These are phyloP conservation scores for Diplodia seriata DNA, from an alignment of 2,329 filamentous ascomycete genomes.

Conservation along the genomic window DNA sequence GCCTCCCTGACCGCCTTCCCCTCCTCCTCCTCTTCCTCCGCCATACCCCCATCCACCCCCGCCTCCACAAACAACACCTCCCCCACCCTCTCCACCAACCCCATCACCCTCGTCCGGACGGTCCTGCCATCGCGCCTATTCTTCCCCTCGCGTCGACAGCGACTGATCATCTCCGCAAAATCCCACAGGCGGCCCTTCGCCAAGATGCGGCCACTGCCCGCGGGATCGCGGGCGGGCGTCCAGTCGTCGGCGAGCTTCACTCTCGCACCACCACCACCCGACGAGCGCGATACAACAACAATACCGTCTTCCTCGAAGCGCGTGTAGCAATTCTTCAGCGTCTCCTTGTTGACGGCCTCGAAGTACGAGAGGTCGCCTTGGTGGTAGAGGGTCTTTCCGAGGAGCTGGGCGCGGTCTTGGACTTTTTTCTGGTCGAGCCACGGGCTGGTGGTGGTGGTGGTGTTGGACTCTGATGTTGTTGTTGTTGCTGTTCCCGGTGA, in stretches of 20 bases:
- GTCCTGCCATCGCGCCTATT: conserved; percentile 93
- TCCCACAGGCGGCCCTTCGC: conserved; percentile 84
- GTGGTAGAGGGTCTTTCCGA: conserved; percentile 96
- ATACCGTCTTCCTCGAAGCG: conserved; percentile 93
- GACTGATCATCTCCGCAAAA: conserved; percentile 87
- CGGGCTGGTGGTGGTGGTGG: not conserved
- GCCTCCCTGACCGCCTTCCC: conserved; percentile 32
- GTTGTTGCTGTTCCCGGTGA: not conserved
- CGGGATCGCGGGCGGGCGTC: conserved; percentile 70
- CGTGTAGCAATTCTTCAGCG: conserved; percentile 88
- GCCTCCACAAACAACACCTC: conserved; percentile 61
- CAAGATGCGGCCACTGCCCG: conserved; percentile 66
- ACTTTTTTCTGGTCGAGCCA: conserved; percentile 11
- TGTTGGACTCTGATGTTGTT: not conserved
- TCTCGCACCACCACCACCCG: no score
- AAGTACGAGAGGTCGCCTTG: conserved; percentile 97
- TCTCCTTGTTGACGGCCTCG: conserved; percentile 98
- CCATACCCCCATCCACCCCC: conserved; percentile 34
- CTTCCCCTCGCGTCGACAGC: conserved; percentile 87
- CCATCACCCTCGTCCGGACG: conserved; percentile 80
- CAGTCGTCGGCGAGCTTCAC: conserved; percentile 74
- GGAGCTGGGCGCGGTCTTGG: conserved; percentile 53
- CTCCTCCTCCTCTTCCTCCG: conserved; percentile 38
- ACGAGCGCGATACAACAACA: conserved; percentile 71
- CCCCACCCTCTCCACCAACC: conserved; percentile 77